Percentiles rank a stretch among this genome's conserved stretches.
These are phyloP conservation scores for Aegilops speltoides DNA, from an alignment of 176 grass and related monocot genomes.

Conservation along the genomic window DNA sequence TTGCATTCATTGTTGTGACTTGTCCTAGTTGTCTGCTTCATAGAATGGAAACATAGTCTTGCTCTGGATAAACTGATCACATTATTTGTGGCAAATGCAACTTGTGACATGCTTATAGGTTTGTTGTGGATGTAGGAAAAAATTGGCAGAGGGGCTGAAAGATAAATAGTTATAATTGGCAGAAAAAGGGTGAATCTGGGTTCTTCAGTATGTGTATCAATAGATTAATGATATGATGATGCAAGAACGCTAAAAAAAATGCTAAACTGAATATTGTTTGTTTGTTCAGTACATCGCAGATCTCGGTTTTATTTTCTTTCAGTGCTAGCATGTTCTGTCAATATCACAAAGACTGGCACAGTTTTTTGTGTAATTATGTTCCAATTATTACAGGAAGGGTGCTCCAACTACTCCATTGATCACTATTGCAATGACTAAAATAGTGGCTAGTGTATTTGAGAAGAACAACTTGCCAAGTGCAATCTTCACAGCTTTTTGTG, in stretches of 20 bases:
- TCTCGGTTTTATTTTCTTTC: not conserved
- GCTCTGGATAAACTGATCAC: not conserved
- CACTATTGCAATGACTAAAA: constrained; percentile 94
- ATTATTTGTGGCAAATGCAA: not conserved
- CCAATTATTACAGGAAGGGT: constrained; percentile 73
- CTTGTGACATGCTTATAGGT: not conserved
- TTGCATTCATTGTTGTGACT: not conserved
- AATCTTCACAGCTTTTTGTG: constrained; percentile 97
- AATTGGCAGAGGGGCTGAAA: not conserved
- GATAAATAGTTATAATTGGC: not conserved
- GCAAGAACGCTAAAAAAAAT: not conserved
- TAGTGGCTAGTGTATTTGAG: constrained; percentile 84
- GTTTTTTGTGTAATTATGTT: constrained; percentile 13
- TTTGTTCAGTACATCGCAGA: not conserved
- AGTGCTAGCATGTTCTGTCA: not conserved
- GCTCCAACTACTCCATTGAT: constrained; percentile 95
- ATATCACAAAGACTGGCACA: not conserved
- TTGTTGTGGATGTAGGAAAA: constrained; percentile 9
- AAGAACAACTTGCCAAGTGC: constrained; percentile 90
- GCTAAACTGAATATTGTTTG: not conserved
- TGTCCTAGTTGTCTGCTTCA: not conserved
- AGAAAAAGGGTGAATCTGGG: not conserved
- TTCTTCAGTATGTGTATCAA: not conserved
- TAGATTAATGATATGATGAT: constrained; percentile 7
- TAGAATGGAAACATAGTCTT: not conserved